phyloP scores from a whole-genome alignment of 306 rosid species.

The Corylus heterophylla region DNA sequence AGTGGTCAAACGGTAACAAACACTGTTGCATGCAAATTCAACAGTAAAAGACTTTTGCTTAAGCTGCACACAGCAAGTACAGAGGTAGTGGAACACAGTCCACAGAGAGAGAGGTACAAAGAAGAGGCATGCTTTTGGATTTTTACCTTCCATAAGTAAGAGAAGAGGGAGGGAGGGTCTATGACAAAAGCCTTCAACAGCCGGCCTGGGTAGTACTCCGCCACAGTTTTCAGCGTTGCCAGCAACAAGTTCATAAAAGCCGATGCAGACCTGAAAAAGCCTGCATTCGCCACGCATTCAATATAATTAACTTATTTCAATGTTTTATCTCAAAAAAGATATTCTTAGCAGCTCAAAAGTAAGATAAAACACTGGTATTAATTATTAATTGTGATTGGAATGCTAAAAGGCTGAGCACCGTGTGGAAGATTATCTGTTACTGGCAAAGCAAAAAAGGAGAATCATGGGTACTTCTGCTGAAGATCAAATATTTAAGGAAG shows the following conservation, averaged over 20 bases:
- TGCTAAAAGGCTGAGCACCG: slow-evolving; percentile 7
- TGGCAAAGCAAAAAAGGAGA: slow-evolving; percentile 43
- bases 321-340: background rate
- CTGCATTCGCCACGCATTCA: slow-evolving; percentile 46
- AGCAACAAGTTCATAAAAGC: slow-evolving; percentile 75
- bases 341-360: background rate
- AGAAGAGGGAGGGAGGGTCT: slow-evolving; percentile 88
- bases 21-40: background rate
- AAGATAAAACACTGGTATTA: background rate
- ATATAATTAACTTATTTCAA: background rate
- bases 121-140: slow-evolving; percentile 23
- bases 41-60: background rate
- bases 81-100: slow-evolving; percentile 17
- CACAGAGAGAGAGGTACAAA: slow-evolving; percentile 14
- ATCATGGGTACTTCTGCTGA: slow-evolving; percentile 44
- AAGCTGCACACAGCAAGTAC: background rate
- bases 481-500: slow-evolving; percentile 50
- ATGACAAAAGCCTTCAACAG: slow-evolving; percentile 71
- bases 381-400: background rate
- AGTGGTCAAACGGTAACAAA: slow-evolving; percentile 29
- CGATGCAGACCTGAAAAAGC: slow-evolving; percentile 90
- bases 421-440: background rate
- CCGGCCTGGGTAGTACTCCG: slow-evolving; percentile 76
- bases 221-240: slow-evolving; percentile 70
- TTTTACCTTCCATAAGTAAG: slow-evolving; percentile 94